phyloP scores from a whole-genome alignment of 805 yeast genomes.

The Pichia sporocuriosa region DNA sequence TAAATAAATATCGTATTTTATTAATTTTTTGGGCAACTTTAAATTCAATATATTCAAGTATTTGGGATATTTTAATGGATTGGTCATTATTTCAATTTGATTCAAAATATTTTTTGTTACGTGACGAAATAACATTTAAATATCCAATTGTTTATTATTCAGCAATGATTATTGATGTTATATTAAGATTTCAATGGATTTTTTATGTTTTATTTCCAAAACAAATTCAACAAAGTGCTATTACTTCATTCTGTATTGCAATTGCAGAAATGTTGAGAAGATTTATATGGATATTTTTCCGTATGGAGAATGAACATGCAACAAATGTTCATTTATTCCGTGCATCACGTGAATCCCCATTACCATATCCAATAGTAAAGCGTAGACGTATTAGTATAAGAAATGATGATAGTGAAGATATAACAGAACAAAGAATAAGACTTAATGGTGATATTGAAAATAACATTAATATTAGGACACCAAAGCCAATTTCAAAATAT shows the following conservation, averaged over 20 bases:
- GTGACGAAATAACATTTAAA: constrained; percentile 65
- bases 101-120: constrained; percentile 48
- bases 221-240: constrained; percentile 82
- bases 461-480: constrained; percentile 1
- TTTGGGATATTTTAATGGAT: constrained; percentile 95
- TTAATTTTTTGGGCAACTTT: constrained; percentile 70
- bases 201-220: constrained; percentile 73
- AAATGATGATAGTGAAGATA: constrained; percentile 89
- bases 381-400: not conserved
- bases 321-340: constrained; percentile 80
- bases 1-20: constrained; percentile 39
- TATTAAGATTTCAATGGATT: constrained; percentile 86
- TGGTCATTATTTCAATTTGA: constrained; percentile 80
- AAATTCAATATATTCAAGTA: constrained; percentile 60
- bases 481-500: constrained; percentile 2
- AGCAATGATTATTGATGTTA: constrained; percentile 67
- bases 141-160: constrained; percentile 57
- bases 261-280: constrained; percentile 77
- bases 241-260: constrained; percentile 77
- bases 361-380: constrained; percentile 58
- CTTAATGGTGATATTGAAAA: not conserved
- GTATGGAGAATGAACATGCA: constrained; percentile 95
- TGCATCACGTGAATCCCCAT: constrained; percentile 80
- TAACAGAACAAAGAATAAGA: constrained; percentile 88
- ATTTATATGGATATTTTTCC: constrained; percentile 82